phyloP scores from a whole-genome alignment of 1,284 basidiomycete species.

The Fistulinella staudtii region DNA sequence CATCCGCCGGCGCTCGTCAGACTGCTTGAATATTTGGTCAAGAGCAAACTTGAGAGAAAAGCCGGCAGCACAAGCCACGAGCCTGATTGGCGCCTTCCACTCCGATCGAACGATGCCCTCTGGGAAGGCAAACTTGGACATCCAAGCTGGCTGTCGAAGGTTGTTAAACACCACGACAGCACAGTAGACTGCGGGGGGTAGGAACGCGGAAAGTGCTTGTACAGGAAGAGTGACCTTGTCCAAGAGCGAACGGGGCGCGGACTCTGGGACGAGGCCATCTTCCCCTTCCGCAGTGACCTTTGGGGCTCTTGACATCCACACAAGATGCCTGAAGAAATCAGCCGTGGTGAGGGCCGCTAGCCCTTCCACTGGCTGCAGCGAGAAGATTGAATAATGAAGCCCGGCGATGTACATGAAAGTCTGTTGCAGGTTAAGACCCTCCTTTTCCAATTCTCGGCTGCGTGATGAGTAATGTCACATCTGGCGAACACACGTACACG shows the following conservation, averaged over 20 bases:
- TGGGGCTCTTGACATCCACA: slow-evolving; percentile 7
- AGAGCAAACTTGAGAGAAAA: slow-evolving; percentile 20
- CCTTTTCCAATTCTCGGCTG: slow-evolving; percentile 21
- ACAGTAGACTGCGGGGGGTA: slow-evolving; percentile 27
- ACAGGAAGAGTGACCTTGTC: slow-evolving; percentile 28
- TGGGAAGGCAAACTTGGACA: slow-evolving; percentile 26
- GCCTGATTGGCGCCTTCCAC: slow-evolving; percentile 19
- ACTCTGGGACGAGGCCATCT: slow-evolving; percentile 19
- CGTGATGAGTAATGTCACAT: slow-evolving; percentile 22
- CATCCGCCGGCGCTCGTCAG: slow-evolving; percentile 27
- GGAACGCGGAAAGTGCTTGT: slow-evolving; percentile 23
- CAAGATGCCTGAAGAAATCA: slow-evolving; percentile 13
- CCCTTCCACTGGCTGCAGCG: slow-evolving; percentile 29
- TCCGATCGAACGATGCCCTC: slow-evolving; percentile 15
- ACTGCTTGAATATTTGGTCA: slow-evolving; percentile 9
- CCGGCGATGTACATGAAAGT: slow-evolving; percentile 31
- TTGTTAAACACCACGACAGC: slow-evolving; percentile 24
- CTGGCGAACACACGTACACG: background rate
- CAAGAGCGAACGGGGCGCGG: slow-evolving; percentile 15
- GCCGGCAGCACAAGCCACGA: slow-evolving; percentile 24
- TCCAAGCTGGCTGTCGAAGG: slow-evolving; percentile 34
- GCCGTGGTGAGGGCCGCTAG: slow-evolving; percentile 26
- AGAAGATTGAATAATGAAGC: slow-evolving; percentile 13
- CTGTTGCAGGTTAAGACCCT: slow-evolving; percentile 8
- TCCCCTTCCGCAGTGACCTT: slow-evolving; percentile 12